Percentiles rank a stretch among this genome's conserved stretches.
Conservation (phyloP, 805 yeast genomes). For the Candida anglica region DNA sequence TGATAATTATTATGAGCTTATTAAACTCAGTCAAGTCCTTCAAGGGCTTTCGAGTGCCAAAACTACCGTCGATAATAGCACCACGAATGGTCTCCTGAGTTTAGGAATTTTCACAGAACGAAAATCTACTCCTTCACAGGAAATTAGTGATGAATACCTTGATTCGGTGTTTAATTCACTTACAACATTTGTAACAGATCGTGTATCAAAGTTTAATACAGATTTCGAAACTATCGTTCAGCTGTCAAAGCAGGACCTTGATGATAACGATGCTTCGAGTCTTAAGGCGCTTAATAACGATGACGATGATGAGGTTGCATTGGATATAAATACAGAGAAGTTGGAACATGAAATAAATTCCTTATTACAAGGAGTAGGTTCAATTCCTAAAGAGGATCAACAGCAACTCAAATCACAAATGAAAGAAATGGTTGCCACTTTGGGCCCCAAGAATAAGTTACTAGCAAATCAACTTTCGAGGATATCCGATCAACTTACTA, state of each 20-base stretch:
- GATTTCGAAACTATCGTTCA: slow-evolving; percentile 17
- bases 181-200: slow-evolving; percentile 16
- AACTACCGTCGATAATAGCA: slow-evolving; percentile 2
- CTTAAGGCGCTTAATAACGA: slow-evolving; percentile 9
- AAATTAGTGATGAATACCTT: slow-evolving; percentile 14
- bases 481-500: too few species aligned
- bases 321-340: slow-evolving; percentile 6
- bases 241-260: slow-evolving; percentile 7
- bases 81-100: slow-evolving; percentile 1
- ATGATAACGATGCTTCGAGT: slow-evolving; percentile 12
- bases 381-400: too few species aligned
- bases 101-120: slow-evolving; percentile 6
- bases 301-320: background rate
- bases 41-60: slow-evolving; percentile 14
- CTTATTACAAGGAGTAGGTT: too few species aligned
- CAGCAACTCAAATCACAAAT: too few species aligned
- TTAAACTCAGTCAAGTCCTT: slow-evolving; percentile 60
- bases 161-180: slow-evolving; percentile 19
- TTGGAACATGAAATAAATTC: slow-evolving; percentile 10
- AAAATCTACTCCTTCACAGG: slow-evolving; percentile 3
- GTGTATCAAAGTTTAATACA: slow-evolving; percentile 13
- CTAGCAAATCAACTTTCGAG: too few species aligned
- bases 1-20: slow-evolving; percentile 71
- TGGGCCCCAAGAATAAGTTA: too few species aligned
- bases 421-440: too few species aligned